Percentiles rank a stretch among this genome's conserved stretches.
These are phyloP conservation scores for Brassica rapa DNA, from an alignment of 345 rosid species.

Conservation along the genomic window DNA sequence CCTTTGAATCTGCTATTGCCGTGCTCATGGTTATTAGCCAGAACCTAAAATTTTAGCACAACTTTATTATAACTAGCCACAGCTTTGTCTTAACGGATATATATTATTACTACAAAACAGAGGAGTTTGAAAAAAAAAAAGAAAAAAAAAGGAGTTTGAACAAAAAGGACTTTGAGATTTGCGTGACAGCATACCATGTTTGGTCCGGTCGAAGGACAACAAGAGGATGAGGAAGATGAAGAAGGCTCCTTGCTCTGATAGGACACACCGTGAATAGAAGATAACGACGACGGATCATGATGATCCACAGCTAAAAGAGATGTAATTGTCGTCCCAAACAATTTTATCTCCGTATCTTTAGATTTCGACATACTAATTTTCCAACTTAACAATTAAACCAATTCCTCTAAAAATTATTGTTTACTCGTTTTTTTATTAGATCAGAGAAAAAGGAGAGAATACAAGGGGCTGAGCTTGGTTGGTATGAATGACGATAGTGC, in stretches of 20 bases:
- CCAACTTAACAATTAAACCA: not conserved
- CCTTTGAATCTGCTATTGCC: constrained; percentile 19
- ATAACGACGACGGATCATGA: constrained; percentile 41
- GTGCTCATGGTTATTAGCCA: not conserved
- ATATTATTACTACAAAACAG: not conserved
- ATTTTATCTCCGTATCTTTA: constrained; percentile 36
- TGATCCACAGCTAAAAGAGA: constrained; percentile 4
- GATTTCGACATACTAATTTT: constrained; percentile 28
- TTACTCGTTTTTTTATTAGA: not conserved
- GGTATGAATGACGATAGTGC: constrained; percentile 26
- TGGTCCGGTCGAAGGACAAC: not conserved
- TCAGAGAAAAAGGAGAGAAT: constrained; percentile 22
- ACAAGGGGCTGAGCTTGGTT: constrained; percentile 14
- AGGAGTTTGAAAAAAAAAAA: too few species aligned
- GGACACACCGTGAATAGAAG: not conserved
- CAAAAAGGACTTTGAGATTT: not conserved
- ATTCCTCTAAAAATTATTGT: not conserved
- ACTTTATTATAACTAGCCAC: not conserved
- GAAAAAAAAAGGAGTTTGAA: too few species aligned
- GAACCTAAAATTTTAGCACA: constrained; percentile 11
- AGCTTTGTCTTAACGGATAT: not conserved
- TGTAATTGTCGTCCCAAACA: constrained; percentile 39
- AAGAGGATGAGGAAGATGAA: not conserved
- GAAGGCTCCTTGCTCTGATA: not conserved
- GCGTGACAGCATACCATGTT: not conserved